A percentile compares a stretch with the other conserved stretches of the same genome.
These are phyloP conservation scores for Coemansia sp. DNA, from an alignment of 371 early-diverging fungal species.

Conservation along the genomic window DNA sequence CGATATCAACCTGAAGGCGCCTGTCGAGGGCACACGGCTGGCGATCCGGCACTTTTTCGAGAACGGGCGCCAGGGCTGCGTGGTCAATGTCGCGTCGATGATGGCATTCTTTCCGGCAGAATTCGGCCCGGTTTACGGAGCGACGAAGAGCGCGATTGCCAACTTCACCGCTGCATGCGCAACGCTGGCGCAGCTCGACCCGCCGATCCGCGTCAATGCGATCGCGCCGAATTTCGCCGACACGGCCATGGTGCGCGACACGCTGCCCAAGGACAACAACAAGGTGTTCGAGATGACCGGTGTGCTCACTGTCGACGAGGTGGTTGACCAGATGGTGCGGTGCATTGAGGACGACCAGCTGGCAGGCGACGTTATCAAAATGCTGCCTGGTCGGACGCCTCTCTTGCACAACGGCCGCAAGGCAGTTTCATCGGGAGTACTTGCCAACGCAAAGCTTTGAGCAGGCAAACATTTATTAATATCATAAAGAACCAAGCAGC, in stretches of 20 bases:
- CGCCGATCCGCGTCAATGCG: constrained; percentile 68
- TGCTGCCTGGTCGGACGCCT: constrained; percentile 22
- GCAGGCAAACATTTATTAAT: neutral
- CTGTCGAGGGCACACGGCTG: constrained; percentile 66
- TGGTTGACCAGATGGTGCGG: constrained; percentile 61
- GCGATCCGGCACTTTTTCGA: constrained; percentile 64
- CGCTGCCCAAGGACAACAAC: constrained; percentile 27
- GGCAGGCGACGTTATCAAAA: constrained; percentile 47
- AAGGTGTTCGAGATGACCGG: constrained; percentile 38
- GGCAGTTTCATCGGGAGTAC: constrained; percentile 18
- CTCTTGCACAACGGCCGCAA: constrained; percentile 32
- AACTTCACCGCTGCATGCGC: constrained; percentile 50
- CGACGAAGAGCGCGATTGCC: constrained; percentile 74
- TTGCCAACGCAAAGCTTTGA: constrained; percentile 1
- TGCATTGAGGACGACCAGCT: constrained; percentile 63
- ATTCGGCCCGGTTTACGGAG: constrained; percentile 71
- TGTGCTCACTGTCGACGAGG: constrained; percentile 54
- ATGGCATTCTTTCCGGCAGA: constrained; percentile 72
- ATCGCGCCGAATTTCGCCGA: constrained; percentile 77
- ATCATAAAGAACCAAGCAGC: too few species aligned
- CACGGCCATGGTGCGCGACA: constrained; percentile 51
- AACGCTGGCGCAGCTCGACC: constrained; percentile 18
- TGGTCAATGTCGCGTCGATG: constrained; percentile 77
- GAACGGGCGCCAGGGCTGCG: constrained; percentile 59
- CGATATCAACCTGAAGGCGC: constrained; percentile 65